These are phyloP conservation scores for Phytopythium ostracodes DNA, from an alignment of 352 stramenopile genomes.

Conservation along the genomic window DNA sequence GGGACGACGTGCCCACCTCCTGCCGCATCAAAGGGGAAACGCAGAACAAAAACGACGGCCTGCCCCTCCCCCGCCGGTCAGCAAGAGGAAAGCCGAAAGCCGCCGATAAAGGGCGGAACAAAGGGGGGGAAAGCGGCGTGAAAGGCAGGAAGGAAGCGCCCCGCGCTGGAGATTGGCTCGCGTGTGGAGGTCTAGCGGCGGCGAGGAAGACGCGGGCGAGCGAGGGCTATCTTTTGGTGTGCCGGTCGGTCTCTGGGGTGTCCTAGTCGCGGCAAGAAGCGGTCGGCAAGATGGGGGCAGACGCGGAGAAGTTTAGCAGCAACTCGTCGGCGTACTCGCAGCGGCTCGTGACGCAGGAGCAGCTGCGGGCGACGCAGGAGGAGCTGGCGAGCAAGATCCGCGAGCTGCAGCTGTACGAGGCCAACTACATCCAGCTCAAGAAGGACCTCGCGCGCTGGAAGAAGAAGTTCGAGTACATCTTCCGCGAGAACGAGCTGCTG, in stretches of 20 bases:
- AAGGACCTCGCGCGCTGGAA: slow-evolving; percentile 80
- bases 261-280: too few species aligned
- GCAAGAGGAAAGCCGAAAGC: too few species aligned
- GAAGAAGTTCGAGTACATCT: slow-evolving; percentile 87
- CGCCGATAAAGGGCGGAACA: not conserved
- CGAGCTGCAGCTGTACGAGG: slow-evolving; percentile 81
- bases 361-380: slow-evolving; percentile 73
- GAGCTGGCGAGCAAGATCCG: slow-evolving; percentile 73
- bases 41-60: not conserved
- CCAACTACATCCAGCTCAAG: slow-evolving; percentile 73
- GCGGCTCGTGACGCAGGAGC: slow-evolving; percentile 50
- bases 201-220: too few species aligned
- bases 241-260: not conserved
- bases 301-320: slow-evolving; percentile 40
- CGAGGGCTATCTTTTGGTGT: not conserved
- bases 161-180: not conserved
- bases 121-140: not conserved
- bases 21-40: not conserved
- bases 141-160: not conserved
- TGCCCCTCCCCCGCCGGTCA: not conserved
- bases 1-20: not conserved
- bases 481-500: slow-evolving; percentile 82
- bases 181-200: not conserved
- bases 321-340: slow-evolving; percentile 66
- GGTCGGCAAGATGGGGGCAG: slow-evolving; percentile 12